Conservation (phyloP, 2,329 filamentous ascomycete species). For the Paracoccidioides lutzii region DNA sequence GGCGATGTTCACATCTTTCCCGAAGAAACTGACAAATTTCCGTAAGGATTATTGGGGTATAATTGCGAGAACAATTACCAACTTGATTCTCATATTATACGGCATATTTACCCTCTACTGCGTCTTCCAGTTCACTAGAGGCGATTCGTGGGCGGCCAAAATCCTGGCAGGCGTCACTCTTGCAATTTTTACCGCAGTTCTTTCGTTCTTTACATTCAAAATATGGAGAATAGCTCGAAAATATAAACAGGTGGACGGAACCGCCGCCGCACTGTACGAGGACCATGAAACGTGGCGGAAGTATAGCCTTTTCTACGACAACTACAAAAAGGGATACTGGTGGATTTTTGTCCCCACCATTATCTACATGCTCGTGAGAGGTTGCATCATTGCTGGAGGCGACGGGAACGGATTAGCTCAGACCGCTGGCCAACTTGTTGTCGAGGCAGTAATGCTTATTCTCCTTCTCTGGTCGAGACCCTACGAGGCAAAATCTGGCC, state of each 20-base stretch:
- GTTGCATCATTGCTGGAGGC: constrained; percentile 68
- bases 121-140: constrained; percentile 84
- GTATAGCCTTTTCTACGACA: constrained; percentile 95
- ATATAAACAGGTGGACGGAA: constrained; percentile 64
- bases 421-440: constrained; percentile 62
- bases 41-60: constrained; percentile 94
- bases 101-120: constrained; percentile 94
- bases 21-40: constrained; percentile 66
- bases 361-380: constrained; percentile 80
- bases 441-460: constrained; percentile 67
- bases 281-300: constrained; percentile 85
- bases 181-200: constrained; percentile 61
- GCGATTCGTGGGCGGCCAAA: constrained; percentile 91
- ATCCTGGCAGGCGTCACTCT: constrained; percentile 70
- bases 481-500: constrained; percentile 73
- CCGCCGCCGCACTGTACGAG: constrained; percentile 62
- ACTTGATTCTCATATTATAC: constrained; percentile 81
- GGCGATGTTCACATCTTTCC: constrained; percentile 81
- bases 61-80: constrained; percentile 77
- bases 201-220: constrained; percentile 72
- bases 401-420: constrained; percentile 78
- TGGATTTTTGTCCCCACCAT: constrained; percentile 90
- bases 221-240: constrained; percentile 66
- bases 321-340: constrained; percentile 90
- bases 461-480: constrained; percentile 76